phyloP scores from a whole-genome alignment of 805 yeast species.

The Teunomyces kruisii region DNA sequence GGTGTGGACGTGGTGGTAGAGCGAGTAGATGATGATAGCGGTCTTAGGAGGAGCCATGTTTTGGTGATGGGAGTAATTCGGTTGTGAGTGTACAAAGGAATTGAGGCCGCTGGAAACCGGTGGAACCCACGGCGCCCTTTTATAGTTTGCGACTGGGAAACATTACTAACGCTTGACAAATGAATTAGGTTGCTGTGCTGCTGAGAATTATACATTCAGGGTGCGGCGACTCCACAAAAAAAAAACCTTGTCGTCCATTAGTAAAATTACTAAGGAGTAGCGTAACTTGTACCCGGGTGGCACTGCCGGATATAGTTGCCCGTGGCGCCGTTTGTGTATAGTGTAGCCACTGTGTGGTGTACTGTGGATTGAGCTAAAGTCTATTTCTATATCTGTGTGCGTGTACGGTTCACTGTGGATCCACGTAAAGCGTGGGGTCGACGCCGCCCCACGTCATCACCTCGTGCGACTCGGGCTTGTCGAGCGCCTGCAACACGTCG shows the following conservation, averaged over 20 bases:
- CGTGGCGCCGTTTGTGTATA: too few relatives aligned
- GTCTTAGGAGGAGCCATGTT: conserved; percentile 17
- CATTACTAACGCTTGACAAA: neutral
- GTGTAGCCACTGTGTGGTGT: too few relatives aligned
- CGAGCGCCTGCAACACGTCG: conserved; percentile 35
- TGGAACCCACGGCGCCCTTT: neutral
- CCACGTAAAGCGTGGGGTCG: conserved; percentile 32
- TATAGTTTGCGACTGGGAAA: too few relatives aligned
- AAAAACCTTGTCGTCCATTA: neutral
- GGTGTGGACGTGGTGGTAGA: conserved; percentile 70
- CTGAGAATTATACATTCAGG: neutral
- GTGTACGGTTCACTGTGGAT: neutral
- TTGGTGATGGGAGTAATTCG: neutral
- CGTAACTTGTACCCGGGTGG: too few relatives aligned
- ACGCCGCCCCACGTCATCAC: conserved; percentile 30
- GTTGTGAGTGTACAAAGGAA: too few relatives aligned
- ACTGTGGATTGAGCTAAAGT: neutral
- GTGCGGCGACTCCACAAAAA: neutral
- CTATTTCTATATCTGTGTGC: neutral
- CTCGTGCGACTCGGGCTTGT: conserved; percentile 36
- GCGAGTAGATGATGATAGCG: conserved; percentile 58
- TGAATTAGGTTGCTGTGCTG: neutral
- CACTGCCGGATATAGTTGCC: too few relatives aligned
- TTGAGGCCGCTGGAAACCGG: too few relatives aligned
- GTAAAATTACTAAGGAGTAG: too few relatives aligned